Conservation (phyloP, 768 basidiomycete species). For the Kwoniella botswanensis region DNA sequence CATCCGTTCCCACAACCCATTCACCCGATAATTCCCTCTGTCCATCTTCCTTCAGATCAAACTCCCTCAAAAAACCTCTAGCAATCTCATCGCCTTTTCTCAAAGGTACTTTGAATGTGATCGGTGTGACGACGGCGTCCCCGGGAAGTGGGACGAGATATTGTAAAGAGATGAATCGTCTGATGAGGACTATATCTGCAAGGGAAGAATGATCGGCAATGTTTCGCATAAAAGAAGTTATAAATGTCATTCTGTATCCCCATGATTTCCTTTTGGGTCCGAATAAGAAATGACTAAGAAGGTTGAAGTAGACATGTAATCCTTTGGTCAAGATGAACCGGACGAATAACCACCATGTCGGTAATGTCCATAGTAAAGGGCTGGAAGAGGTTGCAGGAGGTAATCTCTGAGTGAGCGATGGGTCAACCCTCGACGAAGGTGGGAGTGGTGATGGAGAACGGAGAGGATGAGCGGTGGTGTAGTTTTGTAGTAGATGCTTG, state of each 20-base stretch:
- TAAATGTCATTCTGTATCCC: conserved; percentile 89
- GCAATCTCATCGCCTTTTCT: conserved; percentile 57
- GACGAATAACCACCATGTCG: conserved; percentile 44
- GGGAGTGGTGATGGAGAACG: conserved; percentile 52
- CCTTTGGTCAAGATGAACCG: conserved; percentile 52
- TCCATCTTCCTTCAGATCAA: conserved; percentile 76
- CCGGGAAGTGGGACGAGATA: conserved; percentile 84
- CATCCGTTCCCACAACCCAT: conserved; percentile 92
- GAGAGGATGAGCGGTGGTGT: conserved; percentile 47
- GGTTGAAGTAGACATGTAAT: conserved; percentile 50
- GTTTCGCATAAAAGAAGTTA: conserved; percentile 74
- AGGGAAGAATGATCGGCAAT: conserved; percentile 79
- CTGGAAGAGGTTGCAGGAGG: conserved; percentile 41
- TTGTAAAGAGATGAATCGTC: conserved; percentile 74
- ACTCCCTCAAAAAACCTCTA: conserved; percentile 71
- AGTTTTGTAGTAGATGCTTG: conserved; percentile 35
- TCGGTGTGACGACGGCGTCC: conserved; percentile 91
- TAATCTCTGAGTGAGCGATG: conserved; percentile 39
- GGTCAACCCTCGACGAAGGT: conserved; percentile 52
- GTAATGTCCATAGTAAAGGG: conserved; percentile 44
- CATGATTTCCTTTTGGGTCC: conserved; percentile 88
- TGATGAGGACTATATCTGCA: conserved; percentile 74
- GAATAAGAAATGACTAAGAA: conserved; percentile 77
- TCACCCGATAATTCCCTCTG: conserved; percentile 83
- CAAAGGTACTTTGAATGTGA: conserved; percentile 80